Conservation (phyloP, 2,329 filamentous ascomycete genomes). For the Penicillium sp. region DNA sequence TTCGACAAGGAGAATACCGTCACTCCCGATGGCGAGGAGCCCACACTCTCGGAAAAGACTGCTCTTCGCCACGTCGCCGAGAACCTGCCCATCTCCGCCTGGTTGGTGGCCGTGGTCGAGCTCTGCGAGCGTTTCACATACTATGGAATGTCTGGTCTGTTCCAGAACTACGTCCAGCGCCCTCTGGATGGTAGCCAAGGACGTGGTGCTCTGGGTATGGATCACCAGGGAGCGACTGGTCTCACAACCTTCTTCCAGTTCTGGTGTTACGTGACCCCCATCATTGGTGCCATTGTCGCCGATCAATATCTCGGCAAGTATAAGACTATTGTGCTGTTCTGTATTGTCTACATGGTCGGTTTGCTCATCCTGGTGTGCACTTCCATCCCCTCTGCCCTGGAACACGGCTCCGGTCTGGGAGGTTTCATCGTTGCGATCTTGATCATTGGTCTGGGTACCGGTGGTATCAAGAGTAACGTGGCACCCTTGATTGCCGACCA, state of each 20-base stretch:
- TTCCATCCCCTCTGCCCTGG: slow-evolving; percentile 55
- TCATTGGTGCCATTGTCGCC: slow-evolving; percentile 60
- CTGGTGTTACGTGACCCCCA: slow-evolving; percentile 61
- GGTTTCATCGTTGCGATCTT: slow-evolving; percentile 61
- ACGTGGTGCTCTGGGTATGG: slow-evolving; percentile 46
- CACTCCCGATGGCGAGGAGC: slow-evolving; percentile 54
- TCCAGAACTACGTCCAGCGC: slow-evolving; percentile 58
- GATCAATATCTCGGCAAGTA: slow-evolving; percentile 64
- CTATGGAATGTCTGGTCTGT: slow-evolving; percentile 57
- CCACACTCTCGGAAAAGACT: slow-evolving; percentile 54
- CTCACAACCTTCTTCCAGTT: slow-evolving; percentile 58
- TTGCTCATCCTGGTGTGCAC: slow-evolving; percentile 58
- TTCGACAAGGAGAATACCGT: slow-evolving; percentile 34
- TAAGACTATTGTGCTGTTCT: slow-evolving; percentile 61
- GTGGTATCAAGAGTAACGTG: slow-evolving; percentile 70
- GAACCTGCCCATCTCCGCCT: slow-evolving; percentile 57
- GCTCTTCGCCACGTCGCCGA: slow-evolving; percentile 57
- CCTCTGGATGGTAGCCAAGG: slow-evolving; percentile 42
- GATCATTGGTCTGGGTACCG: slow-evolving; percentile 67
- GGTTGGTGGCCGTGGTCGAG: slow-evolving; percentile 60
- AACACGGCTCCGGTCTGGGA: slow-evolving; percentile 53
- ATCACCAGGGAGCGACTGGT: slow-evolving; percentile 50
- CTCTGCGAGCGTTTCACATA: slow-evolving; percentile 62
- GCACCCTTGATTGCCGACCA: slow-evolving; percentile 65
- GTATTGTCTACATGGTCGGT: slow-evolving; percentile 60